These are phyloP conservation scores for Myxozyma nipponensis DNA, from an alignment of 805 yeast species.

Conservation along the genomic window DNA sequence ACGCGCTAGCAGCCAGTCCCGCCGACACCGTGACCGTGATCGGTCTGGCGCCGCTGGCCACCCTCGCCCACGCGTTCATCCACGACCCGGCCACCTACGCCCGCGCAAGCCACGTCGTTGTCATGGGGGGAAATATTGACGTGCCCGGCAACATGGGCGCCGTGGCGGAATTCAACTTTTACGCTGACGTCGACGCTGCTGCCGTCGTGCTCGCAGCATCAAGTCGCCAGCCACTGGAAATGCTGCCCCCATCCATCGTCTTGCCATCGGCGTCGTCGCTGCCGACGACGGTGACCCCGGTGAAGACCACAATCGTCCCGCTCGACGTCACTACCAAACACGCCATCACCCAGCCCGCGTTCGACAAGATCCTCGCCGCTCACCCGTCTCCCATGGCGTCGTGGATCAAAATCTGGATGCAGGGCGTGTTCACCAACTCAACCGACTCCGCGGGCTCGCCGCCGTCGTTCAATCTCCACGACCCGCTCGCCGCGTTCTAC, in stretches of 20 bases:
- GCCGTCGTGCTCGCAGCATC: constrained; percentile 39
- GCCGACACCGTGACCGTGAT: constrained; percentile 38
- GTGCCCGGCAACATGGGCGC: constrained; percentile 43
- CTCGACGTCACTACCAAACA: constrained; percentile 40
- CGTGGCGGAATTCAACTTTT: constrained; percentile 43
- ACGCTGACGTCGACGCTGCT: constrained; percentile 42
- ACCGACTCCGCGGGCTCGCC: no score
- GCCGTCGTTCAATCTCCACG: constrained; percentile 37
- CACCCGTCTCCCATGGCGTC: constrained; percentile 33
- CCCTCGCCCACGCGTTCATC: constrained; percentile 42
- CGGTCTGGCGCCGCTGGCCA: constrained; percentile 43
- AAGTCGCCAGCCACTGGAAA: constrained; percentile 31
- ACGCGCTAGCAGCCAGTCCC: constrained; percentile 37
- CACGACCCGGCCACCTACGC: constrained; percentile 39
- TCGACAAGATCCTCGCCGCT: not conserved
- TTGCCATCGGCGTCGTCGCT: not conserved
- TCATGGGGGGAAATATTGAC: constrained; percentile 42
- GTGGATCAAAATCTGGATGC: constrained; percentile 39
- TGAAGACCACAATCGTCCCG: constrained; percentile 38
- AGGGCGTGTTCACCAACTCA: constrained; percentile 25
- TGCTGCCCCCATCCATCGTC: constrained; percentile 32
- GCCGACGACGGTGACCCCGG: constrained; percentile 19
- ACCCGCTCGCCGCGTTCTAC: constrained; percentile 41
- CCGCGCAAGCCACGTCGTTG: constrained; percentile 35
- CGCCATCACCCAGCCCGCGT: not conserved